Conservation (phyloP, 805 yeast genomes). For the Peterozyma xylosa region DNA sequence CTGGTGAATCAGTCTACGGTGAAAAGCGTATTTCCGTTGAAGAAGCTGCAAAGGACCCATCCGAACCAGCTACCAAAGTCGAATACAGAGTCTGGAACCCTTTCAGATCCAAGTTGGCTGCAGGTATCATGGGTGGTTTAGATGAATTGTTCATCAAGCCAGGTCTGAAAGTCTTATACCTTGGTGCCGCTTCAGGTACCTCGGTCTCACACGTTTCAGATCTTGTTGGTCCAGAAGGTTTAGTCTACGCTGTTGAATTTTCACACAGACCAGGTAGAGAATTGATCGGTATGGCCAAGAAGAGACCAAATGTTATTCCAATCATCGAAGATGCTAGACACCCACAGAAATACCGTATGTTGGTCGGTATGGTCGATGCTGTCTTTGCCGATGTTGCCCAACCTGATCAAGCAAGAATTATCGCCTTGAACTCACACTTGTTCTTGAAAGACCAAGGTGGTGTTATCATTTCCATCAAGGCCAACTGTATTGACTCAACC, state of each 20-base stretch:
- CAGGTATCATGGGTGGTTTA: constrained; percentile 99
- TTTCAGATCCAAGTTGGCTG: constrained; percentile 98
- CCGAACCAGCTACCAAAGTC: constrained; percentile 83
- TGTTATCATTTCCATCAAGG: constrained; percentile 97
- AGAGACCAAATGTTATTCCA: constrained; percentile 98
- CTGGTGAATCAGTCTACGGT: constrained; percentile 98
- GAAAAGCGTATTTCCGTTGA: constrained; percentile 94
- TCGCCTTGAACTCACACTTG: constrained; percentile 95
- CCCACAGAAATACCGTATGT: constrained; percentile 99
- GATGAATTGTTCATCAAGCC: constrained; percentile 97
- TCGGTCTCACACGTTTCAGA: constrained; percentile 98
- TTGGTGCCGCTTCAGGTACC: constrained; percentile 99
- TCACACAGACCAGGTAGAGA: constrained; percentile 99
- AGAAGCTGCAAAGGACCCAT: constrained; percentile 85
- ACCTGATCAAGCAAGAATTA: constrained; percentile 99
- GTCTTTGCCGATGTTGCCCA: constrained; percentile 99
- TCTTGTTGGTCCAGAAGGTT: constrained; percentile 98
- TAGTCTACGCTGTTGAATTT: constrained; percentile 98
- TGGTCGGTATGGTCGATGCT: constrained; percentile 96
- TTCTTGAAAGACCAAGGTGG: constrained; percentile 98
- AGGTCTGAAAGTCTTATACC: constrained; percentile 93
- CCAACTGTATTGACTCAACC: constrained; percentile 99
- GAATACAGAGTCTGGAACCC: constrained; percentile 99
- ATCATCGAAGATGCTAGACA: constrained; percentile 99
- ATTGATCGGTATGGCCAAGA: constrained; percentile 98